Base-by-base conservation (phyloP, 768 basidiomycete genomes). In the Leccinellum luteum region DNA sequence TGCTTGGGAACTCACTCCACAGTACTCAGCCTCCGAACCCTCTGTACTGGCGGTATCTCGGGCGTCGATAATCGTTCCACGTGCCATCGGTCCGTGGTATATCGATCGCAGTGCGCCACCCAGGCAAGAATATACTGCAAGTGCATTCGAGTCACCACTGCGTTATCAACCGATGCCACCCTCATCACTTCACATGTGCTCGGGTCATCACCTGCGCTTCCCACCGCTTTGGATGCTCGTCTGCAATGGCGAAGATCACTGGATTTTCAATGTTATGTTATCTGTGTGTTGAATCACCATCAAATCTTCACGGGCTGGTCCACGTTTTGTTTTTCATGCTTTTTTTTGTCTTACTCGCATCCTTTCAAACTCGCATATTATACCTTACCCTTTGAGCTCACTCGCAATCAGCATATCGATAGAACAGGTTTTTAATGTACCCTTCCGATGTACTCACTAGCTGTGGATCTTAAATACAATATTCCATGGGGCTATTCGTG, bases 21-120 rank as follows among this genome's bases (percentile, higher is more conserved):
- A 64, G 80, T 27, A 17, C 41, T 34, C 65, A 79, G 78, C 78
- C 78, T 56, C 78, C 79, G 19, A 79, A 79, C 47, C 34, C 60
- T 34, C 12, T 59, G n/a, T 79, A 75, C 64, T 79, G 78, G 78
- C 75, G 79, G 25, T 80, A 79, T 58, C 74, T 79, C 54, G 75
- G 78, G n/a, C 78, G 78, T 52, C 71, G 78, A 66, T 79, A 67
- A 57, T 6, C 6, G 3, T 7, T 27, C 41, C 30, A 1, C 13
- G 14, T 32, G 15, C 19, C 41, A 43, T 54, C 34, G 23, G 48
- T 19, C 51, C 53, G 55, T 60, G 55, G 60, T 54, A 57, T 23
- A 8, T 44, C 51, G 30, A 44, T 55, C 57, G 32, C 28, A 6
- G 53, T 50, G 49, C 28, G 38, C 55, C 30, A 43, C 12, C 32